These are phyloP conservation scores for Claviceps purpurea DNA, from an alignment of 2,329 filamentous ascomycete species.

Conservation along the genomic window DNA sequence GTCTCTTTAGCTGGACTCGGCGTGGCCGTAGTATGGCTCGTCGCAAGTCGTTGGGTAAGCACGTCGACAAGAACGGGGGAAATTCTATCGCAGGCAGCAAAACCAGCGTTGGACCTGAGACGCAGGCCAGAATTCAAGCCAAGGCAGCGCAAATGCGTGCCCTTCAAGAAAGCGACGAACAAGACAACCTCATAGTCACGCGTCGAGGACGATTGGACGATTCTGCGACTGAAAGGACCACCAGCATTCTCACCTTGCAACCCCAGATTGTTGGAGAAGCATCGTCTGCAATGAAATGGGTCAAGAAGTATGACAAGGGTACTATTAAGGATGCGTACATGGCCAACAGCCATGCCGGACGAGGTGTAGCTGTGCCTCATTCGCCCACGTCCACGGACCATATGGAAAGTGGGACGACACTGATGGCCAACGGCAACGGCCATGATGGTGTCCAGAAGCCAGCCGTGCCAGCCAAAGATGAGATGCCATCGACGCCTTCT, in stretches of 20 bases:
- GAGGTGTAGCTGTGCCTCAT: constrained; percentile 33
- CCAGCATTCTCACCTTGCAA: constrained; percentile 79
- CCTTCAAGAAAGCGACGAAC: constrained; percentile 47
- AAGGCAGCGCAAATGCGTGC: constrained; percentile 75
- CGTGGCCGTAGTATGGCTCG: constrained; percentile 50
- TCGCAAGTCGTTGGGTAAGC: constrained; percentile 57
- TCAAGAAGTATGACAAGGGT: constrained; percentile 86
- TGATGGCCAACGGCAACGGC: constrained; percentile 5
- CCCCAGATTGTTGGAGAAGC: constrained; percentile 75
- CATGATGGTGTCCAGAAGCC: constrained; percentile 8
- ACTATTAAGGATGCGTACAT: constrained; percentile 78
- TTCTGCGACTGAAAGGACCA: constrained; percentile 58
- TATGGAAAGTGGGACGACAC: constrained; percentile 11
- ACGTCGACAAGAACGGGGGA: constrained; percentile 32
- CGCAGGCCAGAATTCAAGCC: constrained; percentile 84
- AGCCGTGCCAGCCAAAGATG: constrained; percentile 29
- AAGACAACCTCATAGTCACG: constrained; percentile 25
- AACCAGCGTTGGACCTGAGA: constrained; percentile 74
- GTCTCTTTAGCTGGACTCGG: constrained; percentile 77
- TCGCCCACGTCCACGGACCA: constrained; percentile 20
- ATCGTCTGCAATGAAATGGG: constrained; percentile 93
- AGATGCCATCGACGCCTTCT: constrained; percentile 6
- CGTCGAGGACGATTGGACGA: constrained; percentile 44
- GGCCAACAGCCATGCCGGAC: constrained; percentile 57
- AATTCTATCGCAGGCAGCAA: constrained; percentile 47